A percentile compares a stretch with the other conserved stretches of the same genome.
phyloP scores from a whole-genome alignment of 345 rosid genomes.

The Psidium friedrichsthalianum region DNA sequence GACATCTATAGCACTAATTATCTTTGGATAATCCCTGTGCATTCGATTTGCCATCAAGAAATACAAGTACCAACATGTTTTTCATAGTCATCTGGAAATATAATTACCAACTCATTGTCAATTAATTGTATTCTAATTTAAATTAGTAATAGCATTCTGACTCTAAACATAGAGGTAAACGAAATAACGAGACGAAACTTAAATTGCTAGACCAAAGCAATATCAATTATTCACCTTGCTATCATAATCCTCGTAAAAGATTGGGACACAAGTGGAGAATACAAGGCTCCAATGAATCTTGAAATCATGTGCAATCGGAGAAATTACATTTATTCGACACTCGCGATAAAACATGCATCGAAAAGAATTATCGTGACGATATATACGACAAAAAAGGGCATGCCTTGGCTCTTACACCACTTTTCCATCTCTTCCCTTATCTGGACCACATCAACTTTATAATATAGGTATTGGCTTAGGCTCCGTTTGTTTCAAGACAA shows the following conservation, averaged over 20 bases:
- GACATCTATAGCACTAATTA: neutral
- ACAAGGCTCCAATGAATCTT: neutral
- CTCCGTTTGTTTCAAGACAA: too few species aligned
- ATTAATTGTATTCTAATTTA: neutral
- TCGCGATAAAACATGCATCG: neutral
- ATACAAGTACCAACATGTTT: neutral
- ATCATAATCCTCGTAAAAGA: neutral
- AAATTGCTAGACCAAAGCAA: accelerated
- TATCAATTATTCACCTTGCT: neutral
- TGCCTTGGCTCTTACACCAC: neutral
- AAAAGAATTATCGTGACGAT: neutral
- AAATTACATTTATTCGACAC: neutral
- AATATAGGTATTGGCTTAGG: neutral
- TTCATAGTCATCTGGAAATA: neutral
- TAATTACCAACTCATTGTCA: neutral
- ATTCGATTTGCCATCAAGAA: neutral
- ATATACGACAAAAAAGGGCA: neutral
- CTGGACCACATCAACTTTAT: neutral
- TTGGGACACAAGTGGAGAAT: neutral
- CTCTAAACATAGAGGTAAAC: neutral
- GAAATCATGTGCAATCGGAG: neutral
- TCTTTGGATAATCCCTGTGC: neutral
- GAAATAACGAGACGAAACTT: neutral
- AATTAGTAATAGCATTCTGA: too few species aligned
- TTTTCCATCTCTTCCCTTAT: neutral